Conservation (phyloP, 2,329 filamentous ascomycete species). For the Pezicula carpinea region DNA sequence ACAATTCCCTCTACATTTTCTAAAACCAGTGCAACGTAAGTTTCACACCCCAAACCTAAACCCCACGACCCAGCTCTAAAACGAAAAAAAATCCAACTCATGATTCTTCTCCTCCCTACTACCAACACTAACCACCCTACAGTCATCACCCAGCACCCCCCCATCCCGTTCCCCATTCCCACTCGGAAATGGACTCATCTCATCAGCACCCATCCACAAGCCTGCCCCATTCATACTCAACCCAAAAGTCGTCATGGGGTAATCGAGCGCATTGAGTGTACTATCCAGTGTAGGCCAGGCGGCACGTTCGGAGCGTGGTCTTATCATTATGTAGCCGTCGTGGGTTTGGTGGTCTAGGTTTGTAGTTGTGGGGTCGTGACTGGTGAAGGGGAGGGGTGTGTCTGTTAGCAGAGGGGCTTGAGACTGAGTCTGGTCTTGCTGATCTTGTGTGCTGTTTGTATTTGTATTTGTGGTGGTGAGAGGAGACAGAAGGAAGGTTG, state of each 20-base stretch:
- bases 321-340: slow-evolving; percentile 13
- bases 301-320: slow-evolving; percentile 7
- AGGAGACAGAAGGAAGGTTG: no score
- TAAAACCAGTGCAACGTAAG: no score
- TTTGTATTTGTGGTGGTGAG: background rate
- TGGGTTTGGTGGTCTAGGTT: background rate
- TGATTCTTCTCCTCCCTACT: slow-evolving; percentile 27
- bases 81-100: slow-evolving; percentile 37
- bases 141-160: slow-evolving; percentile 1
- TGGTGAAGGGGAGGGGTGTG: background rate
- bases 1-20: no score
- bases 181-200: background rate
- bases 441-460: background rate
- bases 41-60: no score
- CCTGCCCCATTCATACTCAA: background rate
- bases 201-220: slow-evolving; percentile 4
- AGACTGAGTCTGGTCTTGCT: background rate
- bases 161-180: background rate
- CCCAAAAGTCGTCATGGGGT: slow-evolving; percentile 11
- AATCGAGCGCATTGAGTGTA: slow-evolving; percentile 12
- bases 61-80: slow-evolving; percentile 16
- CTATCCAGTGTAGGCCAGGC: slow-evolving; percentile 10
- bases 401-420: background rate
- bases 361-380: background rate
- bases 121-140: no score